phyloP scores from a whole-genome alignment of 78 protist species.

The Guillardia theta region DNA sequence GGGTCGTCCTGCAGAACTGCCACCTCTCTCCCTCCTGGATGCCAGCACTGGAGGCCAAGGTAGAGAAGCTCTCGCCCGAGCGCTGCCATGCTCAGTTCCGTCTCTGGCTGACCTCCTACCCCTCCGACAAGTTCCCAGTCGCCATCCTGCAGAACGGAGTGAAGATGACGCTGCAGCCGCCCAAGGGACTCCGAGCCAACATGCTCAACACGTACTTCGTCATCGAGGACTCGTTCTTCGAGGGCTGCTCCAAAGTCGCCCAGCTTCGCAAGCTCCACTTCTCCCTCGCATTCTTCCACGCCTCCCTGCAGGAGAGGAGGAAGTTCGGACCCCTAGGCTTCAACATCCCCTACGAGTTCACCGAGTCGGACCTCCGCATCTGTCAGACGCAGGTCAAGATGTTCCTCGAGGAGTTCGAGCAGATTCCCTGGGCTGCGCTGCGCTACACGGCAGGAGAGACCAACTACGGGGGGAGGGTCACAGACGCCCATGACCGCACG shows the following conservation, averaged over 20 bases:
- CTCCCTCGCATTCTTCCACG: conserved; percentile 84
- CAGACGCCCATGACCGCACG: conserved; percentile 73
- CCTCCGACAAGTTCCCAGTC: conserved; percentile 69
- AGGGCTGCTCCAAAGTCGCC: conserved; percentile 8
- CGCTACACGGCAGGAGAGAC: conserved; percentile 72
- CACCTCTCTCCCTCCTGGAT: conserved; percentile 77
- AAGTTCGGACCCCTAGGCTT: conserved; percentile 89
- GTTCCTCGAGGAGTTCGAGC: conserved; percentile 50
- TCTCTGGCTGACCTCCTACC: conserved; percentile 80
- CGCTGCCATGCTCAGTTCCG: conserved; percentile 66
- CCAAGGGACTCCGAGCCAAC: conserved; percentile 75
- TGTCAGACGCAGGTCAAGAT: conserved; percentile 52
- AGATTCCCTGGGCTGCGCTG: conserved; percentile 87
- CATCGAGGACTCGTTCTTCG: not conserved
- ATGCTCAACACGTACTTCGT: conserved; percentile 1
- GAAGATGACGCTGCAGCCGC: conserved; percentile 80
- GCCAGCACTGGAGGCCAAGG: conserved; percentile 62
- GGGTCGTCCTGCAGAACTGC: conserved; percentile 86
- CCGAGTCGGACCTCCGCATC: conserved; percentile 68
- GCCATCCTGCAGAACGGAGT: conserved; percentile 49
- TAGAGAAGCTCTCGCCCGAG: not conserved
- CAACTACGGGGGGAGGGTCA: conserved; percentile 85
- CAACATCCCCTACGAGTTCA: conserved; percentile 87
- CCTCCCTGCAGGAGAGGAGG: conserved; percentile 83
- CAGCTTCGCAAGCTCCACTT: conserved; percentile 65